Percentiles rank a stretch among this genome's conserved stretches.
phyloP scores from a whole-genome alignment of 345 rosid genomes.

The Ricinus communis region DNA sequence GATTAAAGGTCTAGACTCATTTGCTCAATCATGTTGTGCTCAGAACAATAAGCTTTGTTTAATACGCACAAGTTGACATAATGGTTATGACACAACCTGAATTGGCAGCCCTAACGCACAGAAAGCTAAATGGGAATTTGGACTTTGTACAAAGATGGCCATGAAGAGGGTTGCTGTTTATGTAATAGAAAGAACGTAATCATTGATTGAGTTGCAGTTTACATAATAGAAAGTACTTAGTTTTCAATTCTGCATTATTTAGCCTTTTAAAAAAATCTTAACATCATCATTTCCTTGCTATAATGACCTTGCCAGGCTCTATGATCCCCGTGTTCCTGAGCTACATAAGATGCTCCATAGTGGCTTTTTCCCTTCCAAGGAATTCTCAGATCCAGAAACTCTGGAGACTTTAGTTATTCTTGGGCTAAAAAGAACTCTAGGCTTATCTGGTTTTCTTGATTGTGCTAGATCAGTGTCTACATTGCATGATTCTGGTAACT shows the following conservation, averaged over 20 bases:
- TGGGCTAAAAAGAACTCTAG: constrained; percentile 71
- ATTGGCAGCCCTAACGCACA: too few species aligned
- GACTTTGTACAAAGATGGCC: neutral
- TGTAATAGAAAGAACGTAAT: neutral
- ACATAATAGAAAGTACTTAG: neutral
- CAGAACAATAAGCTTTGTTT: too few species aligned
- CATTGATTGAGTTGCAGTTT: neutral
- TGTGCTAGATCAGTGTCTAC: constrained; percentile 75
- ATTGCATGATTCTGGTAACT: constrained; percentile 56
- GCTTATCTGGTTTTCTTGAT: constrained; percentile 68
- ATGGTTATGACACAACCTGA: too few species aligned
- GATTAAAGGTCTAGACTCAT: too few species aligned
- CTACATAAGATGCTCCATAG: constrained; percentile 59
- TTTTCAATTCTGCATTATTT: neutral
- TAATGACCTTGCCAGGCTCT: constrained; percentile 65
- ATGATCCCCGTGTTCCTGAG: constrained; percentile 84
- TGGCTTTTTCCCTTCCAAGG: constrained; percentile 77
- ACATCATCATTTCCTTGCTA: constrained; percentile 11
- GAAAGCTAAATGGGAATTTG: neutral
- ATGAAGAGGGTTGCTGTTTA: neutral
- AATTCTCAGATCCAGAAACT: constrained; percentile 66
- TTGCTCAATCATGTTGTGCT: too few species aligned
- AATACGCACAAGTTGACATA: too few species aligned
- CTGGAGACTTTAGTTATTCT: constrained; percentile 67
- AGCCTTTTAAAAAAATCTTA: neutral